Conservation (phyloP, 1,139 yeast genomes). For the Debaryomyces nepalensis region DNA sequence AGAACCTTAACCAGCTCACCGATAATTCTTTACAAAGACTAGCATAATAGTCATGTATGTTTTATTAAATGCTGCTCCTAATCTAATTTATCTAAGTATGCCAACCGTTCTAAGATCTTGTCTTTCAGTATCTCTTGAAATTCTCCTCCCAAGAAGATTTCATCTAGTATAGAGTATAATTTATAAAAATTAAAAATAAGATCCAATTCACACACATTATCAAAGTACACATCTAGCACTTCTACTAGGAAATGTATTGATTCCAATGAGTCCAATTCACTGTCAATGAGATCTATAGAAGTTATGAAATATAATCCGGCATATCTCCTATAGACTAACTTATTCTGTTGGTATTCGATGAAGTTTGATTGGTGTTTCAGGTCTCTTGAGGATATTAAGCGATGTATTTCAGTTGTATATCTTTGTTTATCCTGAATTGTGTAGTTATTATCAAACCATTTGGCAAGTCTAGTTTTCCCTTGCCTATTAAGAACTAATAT, state of each 20-base stretch:
- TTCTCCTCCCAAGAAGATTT: slow-evolving; percentile 79
- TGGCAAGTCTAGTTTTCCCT: slow-evolving; percentile 86
- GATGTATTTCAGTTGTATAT: slow-evolving; percentile 71
- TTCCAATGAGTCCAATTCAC: slow-evolving; percentile 81
- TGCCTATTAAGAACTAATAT: slow-evolving; percentile 85
- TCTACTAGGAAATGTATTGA: slow-evolving; percentile 89
- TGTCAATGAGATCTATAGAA: slow-evolving; percentile 75
- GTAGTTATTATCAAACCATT: slow-evolving; percentile 63
- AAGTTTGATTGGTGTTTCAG: slow-evolving; percentile 82
- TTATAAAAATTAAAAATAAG: slow-evolving; percentile 81
- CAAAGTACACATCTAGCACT: slow-evolving; percentile 80
- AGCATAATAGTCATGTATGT: not conserved
- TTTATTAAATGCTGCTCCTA: slow-evolving; percentile 18
- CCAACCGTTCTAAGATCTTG: slow-evolving; percentile 57
- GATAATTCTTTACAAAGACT: slow-evolving; percentile 19
- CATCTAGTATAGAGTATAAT: slow-evolving; percentile 72
- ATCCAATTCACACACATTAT: slow-evolving; percentile 94
- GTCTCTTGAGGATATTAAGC: slow-evolving; percentile 80
- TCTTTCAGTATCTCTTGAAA: slow-evolving; percentile 72
- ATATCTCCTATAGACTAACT: slow-evolving; percentile 84
- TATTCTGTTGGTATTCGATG: slow-evolving; percentile 72
- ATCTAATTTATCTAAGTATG: slow-evolving; percentile 51
- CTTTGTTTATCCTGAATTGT: slow-evolving; percentile 56
- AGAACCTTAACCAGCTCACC: slow-evolving; percentile 20
- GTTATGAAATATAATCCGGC: slow-evolving; percentile 90